These are phyloP conservation scores for Miscanthus lutarioriparius DNA, from an alignment of 176 grass and related monocot species.

Conservation along the genomic window DNA sequence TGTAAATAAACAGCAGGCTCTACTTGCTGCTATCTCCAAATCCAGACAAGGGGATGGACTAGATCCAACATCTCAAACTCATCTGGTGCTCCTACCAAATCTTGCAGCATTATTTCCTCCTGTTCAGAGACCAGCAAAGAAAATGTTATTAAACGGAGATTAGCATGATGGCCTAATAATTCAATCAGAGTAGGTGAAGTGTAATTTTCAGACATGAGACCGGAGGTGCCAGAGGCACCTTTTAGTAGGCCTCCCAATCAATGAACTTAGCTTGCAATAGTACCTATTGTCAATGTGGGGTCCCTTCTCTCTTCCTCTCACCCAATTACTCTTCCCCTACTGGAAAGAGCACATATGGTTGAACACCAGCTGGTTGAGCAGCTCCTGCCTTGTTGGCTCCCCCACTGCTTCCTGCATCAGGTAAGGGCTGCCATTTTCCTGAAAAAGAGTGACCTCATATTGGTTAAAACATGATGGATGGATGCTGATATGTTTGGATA, in stretches of 20 bases:
- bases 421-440: slow-evolving; percentile 60
- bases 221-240: slow-evolving; percentile 7
- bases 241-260: slow-evolving; percentile 37
- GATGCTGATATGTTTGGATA: slow-evolving; percentile 29
- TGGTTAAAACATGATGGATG: slow-evolving; percentile 32
- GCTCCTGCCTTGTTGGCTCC: slow-evolving; percentile 72
- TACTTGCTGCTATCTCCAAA: slow-evolving; percentile 33
- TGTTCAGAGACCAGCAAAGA: slow-evolving; percentile 25
- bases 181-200: slow-evolving; percentile 5
- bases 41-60: slow-evolving; percentile 68
- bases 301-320: slow-evolving; percentile 23
- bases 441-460: slow-evolving; percentile 42
- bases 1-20: slow-evolving; percentile 35
- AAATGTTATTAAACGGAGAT: neutral
- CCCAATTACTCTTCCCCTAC: slow-evolving; percentile 46
- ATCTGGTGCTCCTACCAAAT: slow-evolving; percentile 52
- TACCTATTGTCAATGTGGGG: slow-evolving; percentile 65
- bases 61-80: slow-evolving; percentile 70
- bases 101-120: slow-evolving; percentile 57
- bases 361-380: slow-evolving; percentile 73
- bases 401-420: slow-evolving; percentile 67
- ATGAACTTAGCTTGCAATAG: slow-evolving; percentile 38
- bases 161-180: slow-evolving; percentile 7
- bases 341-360: slow-evolving; percentile 79
- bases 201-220: slow-evolving; percentile 18